These are phyloP conservation scores for Picocystis salinarum DNA, from an alignment of 139 green algal species.

Conservation along the genomic window DNA sequence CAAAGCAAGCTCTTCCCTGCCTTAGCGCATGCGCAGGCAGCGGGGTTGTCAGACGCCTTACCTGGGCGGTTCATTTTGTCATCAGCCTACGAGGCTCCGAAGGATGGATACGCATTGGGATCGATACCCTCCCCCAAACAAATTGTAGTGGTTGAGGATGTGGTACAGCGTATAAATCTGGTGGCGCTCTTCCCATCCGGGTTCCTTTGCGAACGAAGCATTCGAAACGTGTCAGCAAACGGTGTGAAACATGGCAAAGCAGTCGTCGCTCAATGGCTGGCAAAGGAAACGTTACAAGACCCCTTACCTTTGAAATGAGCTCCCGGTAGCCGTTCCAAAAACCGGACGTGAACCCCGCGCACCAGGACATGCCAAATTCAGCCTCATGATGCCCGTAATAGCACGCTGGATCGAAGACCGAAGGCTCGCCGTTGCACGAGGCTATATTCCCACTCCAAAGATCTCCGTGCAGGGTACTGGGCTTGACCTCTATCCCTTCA, in stretches of 20 bases:
- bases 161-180: constrained; percentile 81
- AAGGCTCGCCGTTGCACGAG: constrained; percentile 32
- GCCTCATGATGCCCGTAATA: constrained; percentile 91
- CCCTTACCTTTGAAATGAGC: too few species aligned
- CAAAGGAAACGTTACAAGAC: constrained; percentile 9
- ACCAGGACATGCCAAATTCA: constrained; percentile 93
- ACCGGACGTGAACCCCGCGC: constrained; percentile 22
- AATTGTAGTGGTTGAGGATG: constrained; percentile 81
- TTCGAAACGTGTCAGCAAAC: constrained; percentile 6
- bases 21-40: too few species aligned
- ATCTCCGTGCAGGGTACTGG: constrained; percentile 79
- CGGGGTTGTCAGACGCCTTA: too few species aligned
- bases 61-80: too few species aligned
- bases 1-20: too few species aligned
- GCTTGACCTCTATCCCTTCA: constrained; percentile 39
- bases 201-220: constrained; percentile 49
- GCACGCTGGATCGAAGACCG: constrained; percentile 61
- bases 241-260: constrained; percentile 13
- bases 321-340: constrained; percentile 38
- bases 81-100: too few species aligned
- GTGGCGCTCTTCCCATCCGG: constrained; percentile 42
- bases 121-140: constrained; percentile 58
- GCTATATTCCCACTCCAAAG: constrained; percentile 93
- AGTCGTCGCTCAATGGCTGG: constrained; percentile 16
- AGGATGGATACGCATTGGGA: constrained; percentile 25